Percentiles rank a stretch among this genome's conserved stretches.
Evolutionary conservation across 805 yeast genomes (phyloP).

Genomic region (Saturnispora galanensis): DNA sequence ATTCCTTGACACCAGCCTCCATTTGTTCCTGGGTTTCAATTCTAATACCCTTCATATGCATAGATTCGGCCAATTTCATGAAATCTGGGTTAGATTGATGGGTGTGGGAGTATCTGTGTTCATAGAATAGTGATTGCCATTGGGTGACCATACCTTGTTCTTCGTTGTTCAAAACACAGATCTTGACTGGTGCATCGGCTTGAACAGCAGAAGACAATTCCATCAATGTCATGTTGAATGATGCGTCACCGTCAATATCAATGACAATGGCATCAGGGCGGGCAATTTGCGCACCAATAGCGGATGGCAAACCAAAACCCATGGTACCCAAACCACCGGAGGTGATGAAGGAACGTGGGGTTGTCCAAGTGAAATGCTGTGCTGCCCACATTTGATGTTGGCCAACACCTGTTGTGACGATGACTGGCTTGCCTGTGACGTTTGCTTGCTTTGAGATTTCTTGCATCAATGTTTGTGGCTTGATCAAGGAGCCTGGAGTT

Average conservation of each 20-base stretch:
- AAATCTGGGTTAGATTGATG: constrained; percentile 94
- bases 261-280: constrained; percentile 90
- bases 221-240: constrained; percentile 95
- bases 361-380: constrained; percentile 89
- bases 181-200: constrained; percentile 83
- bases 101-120: constrained; percentile 95
- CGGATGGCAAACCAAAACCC: constrained; percentile 97
- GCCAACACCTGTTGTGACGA: constrained; percentile 96
- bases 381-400: constrained; percentile 99
- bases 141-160: constrained; percentile 99
- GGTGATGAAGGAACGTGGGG: constrained; percentile 91
- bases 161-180: constrained; percentile 85
- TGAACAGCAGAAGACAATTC: constrained; percentile 93
- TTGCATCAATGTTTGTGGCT: constrained; percentile 85
- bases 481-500: constrained; percentile 69
- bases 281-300: constrained; percentile 97
- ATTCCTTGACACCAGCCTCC: constrained; percentile 47
- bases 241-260: constrained; percentile 98
- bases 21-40: constrained; percentile 61
- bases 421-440: constrained; percentile 58
- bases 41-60: constrained; percentile 82
- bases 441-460: constrained; percentile 68
- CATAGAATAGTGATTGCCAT: constrained; percentile 97
- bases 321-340: constrained; percentile 98
- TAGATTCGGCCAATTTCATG: constrained; percentile 84